Base-by-base conservation (phyloP, 345 rosid genomes). In the Lepidium aucheri region DNA sequence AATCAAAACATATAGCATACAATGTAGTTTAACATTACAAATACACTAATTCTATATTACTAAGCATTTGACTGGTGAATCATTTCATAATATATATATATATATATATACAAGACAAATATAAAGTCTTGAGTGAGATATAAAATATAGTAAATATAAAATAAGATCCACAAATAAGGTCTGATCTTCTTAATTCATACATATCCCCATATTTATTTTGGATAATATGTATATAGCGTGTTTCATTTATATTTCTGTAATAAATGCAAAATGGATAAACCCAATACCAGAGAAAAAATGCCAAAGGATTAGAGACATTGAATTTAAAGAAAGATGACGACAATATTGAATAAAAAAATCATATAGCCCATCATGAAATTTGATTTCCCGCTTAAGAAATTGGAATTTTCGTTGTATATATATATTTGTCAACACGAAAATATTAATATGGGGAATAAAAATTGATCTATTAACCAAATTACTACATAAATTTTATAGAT, bases 381-480 rank as follows among this genome's bases (percentile, higher is more conserved):
- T 40, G 17, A 39, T 50, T 60, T 69, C 74, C 67, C 61, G 39
- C 54, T 70, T 61, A 54, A 70, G 46, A 43, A 70, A 53, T 38
- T 63, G 41, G 63, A 70, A 63, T 63, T 53, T 24, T 60, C 9
- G 0, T 35, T 53, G 15, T 35, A 61, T n/a, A n/a, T n/a, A n/a
- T n/a, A n/a, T n/a, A n/a, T n/a, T n/a, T n/a, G n/a, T n/a, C n/a
- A n/a, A n/a, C n/a, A n/a, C n/a, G n/a, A n/a, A n/a, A n/a, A n/a
- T n/a, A n/a, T n/a, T n/a, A n/a, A n/a, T n/a, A n/a, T n/a, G n/a
- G n/a, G n/a, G n/a, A n/a, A n/a, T n/a, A n/a, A n/a, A n/a, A n/a
- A n/a, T n/a, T n/a, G n/a, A n/a, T n/a, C n/a, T n/a, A n/a, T n/a
- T n/a, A n/a, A n/a, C n/a, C n/a, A n/a, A n/a, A n/a, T n/a, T n/a